Base-by-base conservation (phyloP, 768 basidiomycete genomes). In the Lactarius psammicola region DNA sequence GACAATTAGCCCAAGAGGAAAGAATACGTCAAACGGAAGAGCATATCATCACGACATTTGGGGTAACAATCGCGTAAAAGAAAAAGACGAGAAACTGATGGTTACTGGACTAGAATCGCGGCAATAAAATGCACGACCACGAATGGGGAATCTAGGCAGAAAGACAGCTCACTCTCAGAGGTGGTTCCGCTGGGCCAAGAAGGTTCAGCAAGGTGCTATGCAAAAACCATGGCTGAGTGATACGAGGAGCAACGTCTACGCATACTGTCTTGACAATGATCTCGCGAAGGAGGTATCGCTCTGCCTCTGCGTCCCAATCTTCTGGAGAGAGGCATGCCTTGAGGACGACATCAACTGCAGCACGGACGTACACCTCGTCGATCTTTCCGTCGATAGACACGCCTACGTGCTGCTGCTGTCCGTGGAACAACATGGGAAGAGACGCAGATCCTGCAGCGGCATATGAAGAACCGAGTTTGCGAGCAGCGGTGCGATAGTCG, bases 151-250 rank as follows among this genome's bases (percentile, higher is more conserved):
- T 28, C 23, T 23, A 20, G 9, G 23, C 38, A 46, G 20, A 56
- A 23, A 13, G 23, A 31, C 42, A 23, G 31, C 66, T 64, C 63
- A 69, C 68, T 17, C 42, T 28, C 36, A 68, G 4, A 38, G 36
- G 53, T 3, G 51, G 64, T 17, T 68, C 67, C 1, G 49, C 40
- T 30, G 81, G 78, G 8, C 85, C 89, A 13, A 96, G 76, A 3
- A 88, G 74, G 71, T 87, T 86, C 40, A 95, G 79, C 13, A 90
- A 79, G 3, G 82, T 72, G 71, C 81, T 86, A 64, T 94, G 87
- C 55, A 96, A 83, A 74, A 97, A 98, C 94, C 95, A 98, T 0
- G 92, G 90, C 74, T 97, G 89, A 7, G 86, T 84, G 59, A 96
- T 74, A 69, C 84, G 87, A 34, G 87, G 87, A 30, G 77, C 74